Evolutionary conservation across 768 basidiomycete genomes (phyloP).

Genomic region (Podaxis sp.): DNA sequence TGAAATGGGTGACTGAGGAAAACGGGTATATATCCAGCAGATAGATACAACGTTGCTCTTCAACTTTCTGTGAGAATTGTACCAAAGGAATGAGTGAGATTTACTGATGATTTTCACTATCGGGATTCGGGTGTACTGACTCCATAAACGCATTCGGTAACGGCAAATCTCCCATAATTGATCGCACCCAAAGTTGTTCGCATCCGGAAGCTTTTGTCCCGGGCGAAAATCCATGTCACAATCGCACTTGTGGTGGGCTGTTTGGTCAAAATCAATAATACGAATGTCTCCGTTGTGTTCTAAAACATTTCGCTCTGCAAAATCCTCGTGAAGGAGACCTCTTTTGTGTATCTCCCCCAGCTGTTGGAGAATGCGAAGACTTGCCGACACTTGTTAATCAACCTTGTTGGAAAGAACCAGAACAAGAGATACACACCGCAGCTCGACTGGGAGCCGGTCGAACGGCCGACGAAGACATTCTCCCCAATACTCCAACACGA

Average conservation of each 20-base stretch:
- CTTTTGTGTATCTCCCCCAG: conserved; percentile 34
- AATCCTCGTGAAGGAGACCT: conserved; percentile 39
- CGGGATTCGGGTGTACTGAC: conserved; percentile 6
- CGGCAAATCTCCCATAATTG: conserved; percentile 32
- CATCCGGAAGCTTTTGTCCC: conserved; percentile 25
- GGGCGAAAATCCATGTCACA: conserved; percentile 31
- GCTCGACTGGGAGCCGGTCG: conserved; percentile 25
- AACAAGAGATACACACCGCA: conserved; percentile 27
- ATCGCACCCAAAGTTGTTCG: conserved; percentile 31
- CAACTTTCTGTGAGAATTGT: neutral
- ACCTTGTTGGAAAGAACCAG: neutral
- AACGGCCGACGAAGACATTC: conserved; percentile 33
- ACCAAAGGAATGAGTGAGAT: neutral
- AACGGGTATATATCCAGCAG: neutral
- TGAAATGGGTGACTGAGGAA: too few species aligned
- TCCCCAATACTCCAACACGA: conserved; percentile 38
- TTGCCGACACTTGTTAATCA: conserved; percentile 14
- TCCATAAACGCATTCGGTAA: conserved; percentile 30
- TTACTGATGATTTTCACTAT: neutral
- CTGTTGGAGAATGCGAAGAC: conserved; percentile 31
- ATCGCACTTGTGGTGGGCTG: conserved; percentile 28
- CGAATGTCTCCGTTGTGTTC: conserved; percentile 34
- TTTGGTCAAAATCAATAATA: conserved; percentile 39
- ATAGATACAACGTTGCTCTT: neutral
- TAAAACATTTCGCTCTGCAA: conserved; percentile 42